Base-by-base conservation (phyloP, 2,329 filamentous ascomycete species). In the Aspergillus chevalieri region DNA sequence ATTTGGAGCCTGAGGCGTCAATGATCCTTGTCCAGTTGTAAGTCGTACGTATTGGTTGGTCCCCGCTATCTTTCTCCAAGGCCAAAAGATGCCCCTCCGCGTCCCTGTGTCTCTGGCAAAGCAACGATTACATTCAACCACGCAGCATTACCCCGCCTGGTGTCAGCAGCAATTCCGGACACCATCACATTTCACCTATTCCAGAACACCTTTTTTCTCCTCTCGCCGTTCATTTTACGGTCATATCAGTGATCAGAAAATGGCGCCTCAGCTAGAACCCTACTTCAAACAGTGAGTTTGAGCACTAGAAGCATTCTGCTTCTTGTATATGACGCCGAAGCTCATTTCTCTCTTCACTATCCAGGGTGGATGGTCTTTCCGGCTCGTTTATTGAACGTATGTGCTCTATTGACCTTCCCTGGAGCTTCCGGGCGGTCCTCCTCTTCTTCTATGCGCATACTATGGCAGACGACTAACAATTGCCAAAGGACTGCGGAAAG, bases 211-310 rank as follows among this genome's bases (percentile, higher is more conserved):
- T 53, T 47, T 52, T 47, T 44, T 57, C 43, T 52, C 49, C 30
- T 47, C 47, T 53, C 64, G 55, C 48, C 69, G 71, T 50, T 67
- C 65, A 49, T 74, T 66, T 54, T 75, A 74, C 72, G 70, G 69
- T 50, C 59, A 70, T 54, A 73, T 75, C 56, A 67, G 65, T 58
- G 70, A 75, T 61, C 51, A 56, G 74, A 87, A 83, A 70, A 95
- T 96, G 88, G 89, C 89, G 50, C 89, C 90, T 53, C 83, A 94
- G 71, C 83, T 98, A 60, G 89, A 96, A 71, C 80, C 85, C 56
- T 97, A 87, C 78, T 97, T 96, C 79, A 84, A 89, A 74, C 84
- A 95, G 80, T 78, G 60, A 52, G 73, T 64, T 38, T 41, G 14
- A 36, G 19, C 12, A 22, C 49, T 10, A 36, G n/a, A 19, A 39